These are phyloP conservation scores for Chionographis japonica DNA, from an alignment of 106 monocot species.

Conservation along the genomic window DNA sequence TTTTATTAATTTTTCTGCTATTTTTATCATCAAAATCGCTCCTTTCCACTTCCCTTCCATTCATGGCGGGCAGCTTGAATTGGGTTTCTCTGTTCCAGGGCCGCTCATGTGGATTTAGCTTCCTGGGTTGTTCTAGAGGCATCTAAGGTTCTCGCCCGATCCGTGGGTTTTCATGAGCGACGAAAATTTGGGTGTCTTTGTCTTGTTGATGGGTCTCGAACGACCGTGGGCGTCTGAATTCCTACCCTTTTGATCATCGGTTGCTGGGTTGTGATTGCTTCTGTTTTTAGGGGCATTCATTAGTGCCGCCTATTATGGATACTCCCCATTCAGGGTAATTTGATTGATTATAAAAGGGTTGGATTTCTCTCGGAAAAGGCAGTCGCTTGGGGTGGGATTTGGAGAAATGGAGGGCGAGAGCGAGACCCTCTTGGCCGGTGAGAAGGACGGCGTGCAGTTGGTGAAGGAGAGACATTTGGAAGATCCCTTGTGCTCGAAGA, in stretches of 20 bases:
- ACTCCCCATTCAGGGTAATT: background rate
- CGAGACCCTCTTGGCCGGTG: slow-evolving; percentile 14
- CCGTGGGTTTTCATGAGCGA: background rate
- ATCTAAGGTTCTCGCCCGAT: slow-evolving; percentile 2
- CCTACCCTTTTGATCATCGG: slow-evolving; percentile 3
- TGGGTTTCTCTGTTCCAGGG: slow-evolving; percentile 1
- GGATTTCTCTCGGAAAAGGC: too few species aligned
- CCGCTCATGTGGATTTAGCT: slow-evolving; percentile 6
- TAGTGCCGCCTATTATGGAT: background rate
- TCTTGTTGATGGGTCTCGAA: too few species aligned
- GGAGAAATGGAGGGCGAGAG: slow-evolving; percentile 32
- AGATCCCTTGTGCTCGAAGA: slow-evolving; percentile 25
- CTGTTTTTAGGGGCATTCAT: background rate
- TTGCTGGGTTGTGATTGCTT: too few species aligned
- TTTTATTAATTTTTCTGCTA: too few species aligned
- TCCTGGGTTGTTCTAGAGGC: slow-evolving; percentile 1
- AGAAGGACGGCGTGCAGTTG: slow-evolving; percentile 25
- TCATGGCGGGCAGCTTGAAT: slow-evolving; percentile 4
- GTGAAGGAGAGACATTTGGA: slow-evolving; percentile 24
- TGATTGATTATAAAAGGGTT: background rate
- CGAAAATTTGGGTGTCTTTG: background rate
- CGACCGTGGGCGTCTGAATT: slow-evolving; percentile 1
- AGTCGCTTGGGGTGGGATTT: background rate
- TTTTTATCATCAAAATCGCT: background rate
- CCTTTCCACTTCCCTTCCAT: slow-evolving; percentile 1